Evolutionary conservation across 139 green algal species (phyloP).

Genomic region (Choricystis sp.): DNA sequence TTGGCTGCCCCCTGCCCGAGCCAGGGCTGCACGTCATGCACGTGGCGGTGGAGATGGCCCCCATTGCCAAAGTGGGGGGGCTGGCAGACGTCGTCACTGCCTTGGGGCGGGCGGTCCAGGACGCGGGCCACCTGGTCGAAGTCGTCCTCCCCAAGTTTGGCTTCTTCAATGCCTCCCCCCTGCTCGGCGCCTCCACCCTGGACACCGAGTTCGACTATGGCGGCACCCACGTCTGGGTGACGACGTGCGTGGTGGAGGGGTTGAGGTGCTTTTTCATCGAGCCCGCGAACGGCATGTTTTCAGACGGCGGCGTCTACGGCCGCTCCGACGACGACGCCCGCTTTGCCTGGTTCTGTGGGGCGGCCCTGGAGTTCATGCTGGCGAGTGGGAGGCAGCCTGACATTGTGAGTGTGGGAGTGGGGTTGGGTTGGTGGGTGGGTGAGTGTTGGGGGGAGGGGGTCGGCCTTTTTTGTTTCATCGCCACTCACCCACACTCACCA

Average conservation of each 20-base stretch:
- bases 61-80: constrained; percentile 89
- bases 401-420: background rate
- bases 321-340: constrained; percentile 35
- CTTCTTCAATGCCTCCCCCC: constrained; percentile 46
- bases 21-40: constrained; percentile 65
- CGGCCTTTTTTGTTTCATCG: constrained; percentile 46
- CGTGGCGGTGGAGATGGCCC: constrained; percentile 92
- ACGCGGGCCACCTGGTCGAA: constrained; percentile 58
- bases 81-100: constrained; percentile 94
- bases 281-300: constrained; percentile 74
- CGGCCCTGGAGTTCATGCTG: background rate
- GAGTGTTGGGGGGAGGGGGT: background rate
- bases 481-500: constrained; percentile 23
- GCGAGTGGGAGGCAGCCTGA: too few species aligned
- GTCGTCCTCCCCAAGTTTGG: constrained; percentile 58
- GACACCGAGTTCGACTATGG: constrained; percentile 50
- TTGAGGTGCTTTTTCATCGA: constrained; percentile 56
- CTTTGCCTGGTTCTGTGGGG: constrained; percentile 79
- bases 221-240: constrained; percentile 41
- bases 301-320: constrained; percentile 64
- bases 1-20: constrained; percentile 20
- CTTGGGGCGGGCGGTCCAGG: constrained; percentile 69
- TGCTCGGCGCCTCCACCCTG: constrained; percentile 35
- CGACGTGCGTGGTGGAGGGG: constrained; percentile 36
- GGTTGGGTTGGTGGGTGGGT: background rate